Evolutionary conservation across 768 basidiomycete species (phyloP), one percentile per base, ranked within the genome.

Genomic region (Aureoboletus auriporus): DNA sequence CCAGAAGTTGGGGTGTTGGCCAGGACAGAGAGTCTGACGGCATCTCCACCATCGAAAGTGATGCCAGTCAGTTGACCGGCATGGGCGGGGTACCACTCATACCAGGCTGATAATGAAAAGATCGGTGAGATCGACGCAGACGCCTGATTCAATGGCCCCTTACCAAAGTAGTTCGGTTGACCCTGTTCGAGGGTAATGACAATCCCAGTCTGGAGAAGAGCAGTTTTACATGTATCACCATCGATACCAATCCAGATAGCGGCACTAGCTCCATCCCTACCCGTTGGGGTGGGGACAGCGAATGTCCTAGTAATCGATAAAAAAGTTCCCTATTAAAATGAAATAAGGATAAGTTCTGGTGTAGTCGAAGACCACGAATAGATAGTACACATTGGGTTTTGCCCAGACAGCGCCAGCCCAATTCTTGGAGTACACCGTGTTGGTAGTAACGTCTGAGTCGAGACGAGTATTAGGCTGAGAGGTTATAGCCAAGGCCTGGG

Each of bases 221-320:
- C 40, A 31, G 2, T 40, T 7, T 8, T 4, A 20, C 51, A 51
- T 12, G 41, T 33, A 26, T 42, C 13, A 14, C 51, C 42, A 20
- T 52, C 51, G n/a, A 52, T 47, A 6, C 51, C 51, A 35, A 52
- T 46, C 51, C 51, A 52, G 11, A 9, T 38, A 20, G 46, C 12
- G 14, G 46, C 51, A 23, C 29, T 8, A 40, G 5, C 3, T 10
- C 30, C 14, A 7, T 8, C 3, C 6, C 14, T 11, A 20, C 45
- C 46, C 1, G 46, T 31, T 8, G 33, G 17, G 10, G 38, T 44
- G 17, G 51, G 46, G 39, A 40, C 51, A 10, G 28, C 40, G 29
- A 52, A 44, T n/a, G 38, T 44, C 27, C 46, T 46, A 36, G 51
- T 47, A 38, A 43, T 42, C 35, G 9, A 8, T 1, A 14, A 23